These are phyloP conservation scores for Lonicera japonica DNA, from an alignment of 129 eudicot genomes.

Conservation along the genomic window DNA sequence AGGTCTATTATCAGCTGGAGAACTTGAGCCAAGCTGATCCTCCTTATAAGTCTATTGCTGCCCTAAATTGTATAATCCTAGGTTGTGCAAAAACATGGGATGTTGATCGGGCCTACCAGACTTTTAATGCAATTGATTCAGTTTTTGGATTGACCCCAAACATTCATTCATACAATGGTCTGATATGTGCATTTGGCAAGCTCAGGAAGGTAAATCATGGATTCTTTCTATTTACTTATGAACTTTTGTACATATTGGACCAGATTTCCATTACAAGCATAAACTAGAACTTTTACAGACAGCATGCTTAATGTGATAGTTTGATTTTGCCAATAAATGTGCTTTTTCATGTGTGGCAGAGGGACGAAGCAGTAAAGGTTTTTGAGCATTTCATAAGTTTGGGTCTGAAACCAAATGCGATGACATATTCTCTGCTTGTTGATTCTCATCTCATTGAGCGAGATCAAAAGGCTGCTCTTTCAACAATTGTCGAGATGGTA, in stretches of 20 bases:
- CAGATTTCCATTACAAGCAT: too few relatives aligned
- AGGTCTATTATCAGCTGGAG: constrained; percentile 92
- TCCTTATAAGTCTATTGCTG: constrained; percentile 85
- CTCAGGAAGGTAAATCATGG: constrained; percentile 48
- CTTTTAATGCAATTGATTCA: constrained; percentile 61
- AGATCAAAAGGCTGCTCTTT: constrained; percentile 66
- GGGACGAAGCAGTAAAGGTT: constrained; percentile 64
- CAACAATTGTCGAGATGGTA: constrained; percentile 69
- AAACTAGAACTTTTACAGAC: neutral
- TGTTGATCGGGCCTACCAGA: constrained; percentile 78
- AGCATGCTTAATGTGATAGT: neutral
- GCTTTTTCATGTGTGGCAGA: constrained; percentile 32
- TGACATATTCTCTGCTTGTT: constrained; percentile 61
- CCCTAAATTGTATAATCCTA: constrained; percentile 75
- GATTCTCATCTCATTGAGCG: constrained; percentile 78
- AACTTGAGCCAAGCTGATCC: constrained; percentile 60
- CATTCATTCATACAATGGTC: constrained; percentile 79
- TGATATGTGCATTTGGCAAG: constrained; percentile 74
- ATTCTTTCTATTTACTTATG: neutral
- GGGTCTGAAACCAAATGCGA: constrained; percentile 75
- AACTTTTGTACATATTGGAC: too few relatives aligned
- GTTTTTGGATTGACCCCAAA: constrained; percentile 74
- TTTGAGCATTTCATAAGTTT: constrained; percentile 61
- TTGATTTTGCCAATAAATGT: neutral
- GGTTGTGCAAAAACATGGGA: constrained; percentile 99